Percentiles rank a stretch among this genome's conserved stretches.
phyloP scores from a whole-genome alignment of 2,329 filamentous ascomycete species.

The Botrytis hyacinthi region DNA sequence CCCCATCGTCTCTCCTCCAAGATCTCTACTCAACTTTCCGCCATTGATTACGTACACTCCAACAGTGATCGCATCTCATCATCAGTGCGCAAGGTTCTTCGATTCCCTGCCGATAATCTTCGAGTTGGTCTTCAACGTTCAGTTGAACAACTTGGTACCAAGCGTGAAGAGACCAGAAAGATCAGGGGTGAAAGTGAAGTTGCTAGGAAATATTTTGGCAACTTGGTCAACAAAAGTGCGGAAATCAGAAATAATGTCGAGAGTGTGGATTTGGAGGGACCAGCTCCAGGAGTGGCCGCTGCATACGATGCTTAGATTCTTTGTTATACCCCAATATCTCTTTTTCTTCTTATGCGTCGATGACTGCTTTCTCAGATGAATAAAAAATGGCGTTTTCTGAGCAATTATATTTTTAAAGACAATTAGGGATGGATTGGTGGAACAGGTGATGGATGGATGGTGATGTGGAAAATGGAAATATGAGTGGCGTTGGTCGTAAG shows the following conservation, averaged over 20 bases:
- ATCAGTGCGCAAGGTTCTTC: conserved; percentile 85
- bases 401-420: neutral
- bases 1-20: conserved; percentile 83
- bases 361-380: conserved; percentile 1
- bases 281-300: conserved; percentile 38
- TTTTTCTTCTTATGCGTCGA: conserved; percentile 17
- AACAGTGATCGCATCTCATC: conserved; percentile 82
- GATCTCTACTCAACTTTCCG: conserved; percentile 73
- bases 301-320: conserved; percentile 34
- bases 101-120: conserved; percentile 82
- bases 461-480: conserved; percentile 11
- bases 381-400: conserved; percentile 13
- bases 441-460: conserved; percentile 2
- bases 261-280: conserved; percentile 39
- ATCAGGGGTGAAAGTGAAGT: conserved; percentile 79
- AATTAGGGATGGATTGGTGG: conserved; percentile 2
- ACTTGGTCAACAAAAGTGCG: conserved; percentile 68
- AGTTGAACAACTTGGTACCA: conserved; percentile 76
- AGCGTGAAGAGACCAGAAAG: conserved; percentile 81
- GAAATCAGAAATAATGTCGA: conserved; percentile 46
- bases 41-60: conserved; percentile 87
- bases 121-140: conserved; percentile 79
- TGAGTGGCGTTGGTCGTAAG: conserved; percentile 15
- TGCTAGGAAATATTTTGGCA: conserved; percentile 85
- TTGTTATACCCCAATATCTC: conserved; percentile 19